phyloP scores from a whole-genome alignment of 2,329 filamentous ascomycete species.

The Albophoma yamanashiensis region DNA sequence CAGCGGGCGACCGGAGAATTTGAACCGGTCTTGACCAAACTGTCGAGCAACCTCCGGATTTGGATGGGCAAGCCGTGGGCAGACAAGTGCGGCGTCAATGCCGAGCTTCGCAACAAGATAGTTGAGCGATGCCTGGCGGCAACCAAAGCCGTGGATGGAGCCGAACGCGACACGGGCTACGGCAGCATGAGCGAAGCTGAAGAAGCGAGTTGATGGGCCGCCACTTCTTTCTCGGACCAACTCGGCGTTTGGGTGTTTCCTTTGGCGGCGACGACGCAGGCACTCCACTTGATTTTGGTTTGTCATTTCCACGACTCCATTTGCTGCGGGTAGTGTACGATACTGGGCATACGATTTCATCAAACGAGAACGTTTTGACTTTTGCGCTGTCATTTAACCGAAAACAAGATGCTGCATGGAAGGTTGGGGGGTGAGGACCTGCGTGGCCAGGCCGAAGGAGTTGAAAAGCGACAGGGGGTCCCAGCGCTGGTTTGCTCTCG shows the following conservation, averaged over 20 bases:
- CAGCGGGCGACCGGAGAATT: constrained; percentile 35
- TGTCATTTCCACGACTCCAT: not conserved
- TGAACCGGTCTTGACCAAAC: constrained; percentile 38
- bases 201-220: constrained; percentile 11
- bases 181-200: constrained; percentile 44
- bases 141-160: constrained; percentile 46
- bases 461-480: not conserved
- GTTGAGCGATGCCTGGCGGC: constrained; percentile 45
- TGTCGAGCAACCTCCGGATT: constrained; percentile 46
- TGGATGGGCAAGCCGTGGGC: constrained; percentile 48
- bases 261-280: not conserved
- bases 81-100: constrained; percentile 38
- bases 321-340: not conserved
- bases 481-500: not conserved
- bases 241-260: not conserved
- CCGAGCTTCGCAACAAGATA: constrained; percentile 39
- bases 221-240: not conserved
- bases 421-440: not conserved
- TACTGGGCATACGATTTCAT: not conserved
- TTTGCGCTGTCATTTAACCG: not conserved
- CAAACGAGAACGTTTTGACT: not conserved
- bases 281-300: constrained; percentile 1
- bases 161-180: constrained; percentile 50
- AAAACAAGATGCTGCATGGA: not conserved
- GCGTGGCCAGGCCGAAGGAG: not conserved